Conservation (phyloP, 306 rosid species). For the Heteromeles arbutifolia region DNA sequence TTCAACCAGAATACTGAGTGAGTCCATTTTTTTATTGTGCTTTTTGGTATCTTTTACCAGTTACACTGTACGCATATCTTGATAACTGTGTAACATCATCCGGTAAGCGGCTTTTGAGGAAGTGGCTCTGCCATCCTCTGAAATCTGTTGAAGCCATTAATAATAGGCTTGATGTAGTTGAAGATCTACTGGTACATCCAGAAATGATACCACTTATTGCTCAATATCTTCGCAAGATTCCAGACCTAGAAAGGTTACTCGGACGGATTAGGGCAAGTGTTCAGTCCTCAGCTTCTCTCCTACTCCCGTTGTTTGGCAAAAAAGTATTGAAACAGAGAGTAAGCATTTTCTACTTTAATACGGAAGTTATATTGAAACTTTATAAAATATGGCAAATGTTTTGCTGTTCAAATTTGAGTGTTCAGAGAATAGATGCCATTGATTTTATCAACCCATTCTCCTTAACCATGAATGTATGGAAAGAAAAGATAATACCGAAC, state of each 20-base stretch:
- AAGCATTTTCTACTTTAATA: slow-evolving; percentile 24
- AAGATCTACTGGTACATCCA: slow-evolving; percentile 45
- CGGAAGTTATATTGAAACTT: not conserved
- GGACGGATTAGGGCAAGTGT: slow-evolving; percentile 71
- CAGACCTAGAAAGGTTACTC: slow-evolving; percentile 79
- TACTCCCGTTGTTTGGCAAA: slow-evolving; percentile 59
- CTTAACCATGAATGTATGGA: not conserved
- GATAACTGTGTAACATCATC: slow-evolving; percentile 77
- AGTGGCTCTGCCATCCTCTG: slow-evolving; percentile 89
- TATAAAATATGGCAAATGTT: not conserved
- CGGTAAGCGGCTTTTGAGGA: slow-evolving; percentile 81
- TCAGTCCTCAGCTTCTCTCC: slow-evolving; percentile 56
- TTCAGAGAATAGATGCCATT: not conserved
- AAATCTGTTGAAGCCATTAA: slow-evolving; percentile 64
- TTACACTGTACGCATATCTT: slow-evolving; percentile 75
- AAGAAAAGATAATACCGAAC: not conserved
- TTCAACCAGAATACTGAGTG: slow-evolving; percentile 3
- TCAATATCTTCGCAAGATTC: slow-evolving; percentile 69
- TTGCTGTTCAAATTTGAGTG: not conserved
- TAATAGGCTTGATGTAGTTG: slow-evolving; percentile 74
- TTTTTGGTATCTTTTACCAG: slow-evolving; percentile 41
- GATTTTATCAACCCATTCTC: too few species aligned
- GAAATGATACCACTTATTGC: slow-evolving; percentile 52
- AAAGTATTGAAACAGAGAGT: slow-evolving; percentile 83
- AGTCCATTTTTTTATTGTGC: not conserved